Evolutionary conservation across 441 rosid species (phyloP).

Genomic region (Lepidium campestre): DNA sequence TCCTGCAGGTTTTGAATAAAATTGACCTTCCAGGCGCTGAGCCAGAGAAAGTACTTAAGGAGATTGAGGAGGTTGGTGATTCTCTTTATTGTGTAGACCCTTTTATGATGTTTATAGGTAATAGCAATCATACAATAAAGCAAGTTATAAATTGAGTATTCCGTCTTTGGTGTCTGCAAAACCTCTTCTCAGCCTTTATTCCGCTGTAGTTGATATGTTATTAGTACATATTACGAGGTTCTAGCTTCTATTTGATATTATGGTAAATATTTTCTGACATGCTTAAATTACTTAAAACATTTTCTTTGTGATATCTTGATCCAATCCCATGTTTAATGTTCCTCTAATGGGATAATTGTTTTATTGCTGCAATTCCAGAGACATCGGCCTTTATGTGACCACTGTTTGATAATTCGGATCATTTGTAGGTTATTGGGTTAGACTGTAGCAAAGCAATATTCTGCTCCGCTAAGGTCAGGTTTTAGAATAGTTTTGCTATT

Average conservation of each 20-base stretch:
- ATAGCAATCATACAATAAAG: constrained; percentile 4
- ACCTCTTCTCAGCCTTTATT: background rate
- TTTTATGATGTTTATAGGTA: constrained; percentile 3
- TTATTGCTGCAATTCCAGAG: constrained; percentile 3
- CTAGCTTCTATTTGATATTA: background rate
- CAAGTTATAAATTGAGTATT: constrained; percentile 2
- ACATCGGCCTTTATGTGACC: constrained; percentile 1
- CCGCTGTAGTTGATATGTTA: background rate
- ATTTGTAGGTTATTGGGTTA: constrained; percentile 79
- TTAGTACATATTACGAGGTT: background rate
- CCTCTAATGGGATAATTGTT: background rate
- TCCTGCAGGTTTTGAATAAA: constrained; percentile 80
- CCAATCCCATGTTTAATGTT: background rate
- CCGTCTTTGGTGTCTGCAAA: constrained; percentile 5
- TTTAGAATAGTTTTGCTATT: constrained; percentile 8
- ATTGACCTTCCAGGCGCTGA: constrained; percentile 99
- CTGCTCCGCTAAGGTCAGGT: constrained; percentile 96
- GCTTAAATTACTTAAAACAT: background rate
- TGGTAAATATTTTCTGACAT: background rate
- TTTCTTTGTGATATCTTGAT: background rate
- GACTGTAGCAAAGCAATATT: constrained; percentile 89
- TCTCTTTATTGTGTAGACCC: constrained; percentile 34
- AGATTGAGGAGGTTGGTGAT: constrained; percentile 96
- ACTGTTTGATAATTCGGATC: constrained; percentile 9
- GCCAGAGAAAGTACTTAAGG: constrained; percentile 69